phyloP scores from a whole-genome alignment of 2,329 filamentous ascomycete species.

The Pyricularia sp. region DNA sequence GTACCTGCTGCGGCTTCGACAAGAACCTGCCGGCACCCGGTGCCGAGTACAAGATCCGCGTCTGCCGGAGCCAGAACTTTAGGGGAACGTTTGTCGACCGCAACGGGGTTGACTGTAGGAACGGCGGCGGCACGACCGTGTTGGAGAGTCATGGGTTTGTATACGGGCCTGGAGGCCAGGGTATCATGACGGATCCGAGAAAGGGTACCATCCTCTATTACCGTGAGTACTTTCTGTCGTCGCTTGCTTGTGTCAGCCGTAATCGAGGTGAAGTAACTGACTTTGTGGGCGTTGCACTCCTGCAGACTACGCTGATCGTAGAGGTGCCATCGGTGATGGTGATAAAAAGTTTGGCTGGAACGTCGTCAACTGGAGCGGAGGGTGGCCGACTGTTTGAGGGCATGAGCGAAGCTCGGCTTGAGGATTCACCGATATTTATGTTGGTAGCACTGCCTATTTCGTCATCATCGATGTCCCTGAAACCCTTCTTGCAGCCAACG shows the following conservation, averaged over 20 bases:
- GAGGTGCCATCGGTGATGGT: neutral
- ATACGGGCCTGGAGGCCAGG: slow-evolving; percentile 52
- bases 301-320: neutral
- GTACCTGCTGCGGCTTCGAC: slow-evolving; percentile 50
- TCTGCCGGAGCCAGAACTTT: slow-evolving; percentile 40
- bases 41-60: slow-evolving; percentile 52
- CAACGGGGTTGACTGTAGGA: slow-evolving; percentile 36
- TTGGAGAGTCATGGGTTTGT: slow-evolving; percentile 42
- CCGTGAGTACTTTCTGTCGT: slow-evolving; percentile 12
- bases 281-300: neutral
- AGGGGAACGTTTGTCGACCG: slow-evolving; percentile 45
- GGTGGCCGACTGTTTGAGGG: slow-evolving; percentile 1
- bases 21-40: slow-evolving; percentile 35
- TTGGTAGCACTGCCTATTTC: too few relatives aligned
- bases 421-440: too few relatives aligned
- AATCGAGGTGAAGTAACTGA: neutral
- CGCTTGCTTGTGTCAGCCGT: neutral
- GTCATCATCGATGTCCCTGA: too few relatives aligned
- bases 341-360: slow-evolving; percentile 3
- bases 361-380: neutral
- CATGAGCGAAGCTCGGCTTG: neutral
- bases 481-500: too few relatives aligned
- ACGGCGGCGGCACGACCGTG: slow-evolving; percentile 44
- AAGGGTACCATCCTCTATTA: slow-evolving; percentile 47
- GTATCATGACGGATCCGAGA: slow-evolving; percentile 35